Evolutionary conservation across 495 filamentous ascomycete species (phyloP), one percentile per base, ranked within the genome.

Genomic region (Ascodesmis nigricans): DNA sequence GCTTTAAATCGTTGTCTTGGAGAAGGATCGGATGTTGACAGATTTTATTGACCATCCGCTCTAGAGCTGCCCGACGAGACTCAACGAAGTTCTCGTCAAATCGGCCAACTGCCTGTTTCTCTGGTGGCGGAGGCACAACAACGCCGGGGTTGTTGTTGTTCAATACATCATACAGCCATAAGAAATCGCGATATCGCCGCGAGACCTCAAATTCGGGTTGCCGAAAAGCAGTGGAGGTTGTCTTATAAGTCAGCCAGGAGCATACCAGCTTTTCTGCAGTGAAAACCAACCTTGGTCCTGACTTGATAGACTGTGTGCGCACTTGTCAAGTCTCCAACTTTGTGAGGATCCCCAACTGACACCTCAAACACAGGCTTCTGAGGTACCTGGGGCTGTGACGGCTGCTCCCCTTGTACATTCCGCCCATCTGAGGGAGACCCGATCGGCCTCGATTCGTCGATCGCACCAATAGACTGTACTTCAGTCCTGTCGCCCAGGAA

Each of bases 71-170:
- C 50, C 87, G 66, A 43, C 87, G 62, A 15, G 79, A 75, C 53
- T 97, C 87, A 36, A 97, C 82, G 46, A 97, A 97, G 52, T 92
- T 90, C 37, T 73, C 78, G 56, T 97, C 87, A 49, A 97, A 97
- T 24, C 87, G 71, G 25, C 84, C 83, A 29, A 95, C 78, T 8
- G 87, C 82, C 57, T 97, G 90, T 58, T 97, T 97, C 61, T 97
- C 87, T 3, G 87, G 87, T 3, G 87, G 87, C 24, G 87, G 90
- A 1, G 87, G 87, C 13, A 95, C 81, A 36, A 97, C 78, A 25
- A 92, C 73, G 30, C 87, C 87, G 9, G 87, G 87, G 49, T 83
- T 93, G 54, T 84, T 95, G 45, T 66, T 75, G 53, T 93, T 87
- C 42, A 97, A 62, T 20, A 75, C 76, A 39, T 74, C 91, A 49